phyloP scores from a whole-genome alignment of 1,139 yeast genomes.

The Petasospora fabianii region DNA sequence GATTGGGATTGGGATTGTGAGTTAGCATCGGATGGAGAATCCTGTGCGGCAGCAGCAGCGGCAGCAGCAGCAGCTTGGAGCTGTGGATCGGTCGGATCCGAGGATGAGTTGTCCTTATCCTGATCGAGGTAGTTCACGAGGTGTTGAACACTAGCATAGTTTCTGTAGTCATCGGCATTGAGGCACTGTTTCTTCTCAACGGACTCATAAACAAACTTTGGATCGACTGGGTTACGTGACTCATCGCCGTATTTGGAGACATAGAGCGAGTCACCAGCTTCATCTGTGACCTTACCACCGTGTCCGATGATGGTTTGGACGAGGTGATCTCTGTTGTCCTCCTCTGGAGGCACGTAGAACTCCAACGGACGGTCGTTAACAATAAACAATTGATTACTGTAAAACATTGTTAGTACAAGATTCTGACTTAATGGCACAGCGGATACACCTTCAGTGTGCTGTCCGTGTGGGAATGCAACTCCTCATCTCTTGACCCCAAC shows the following conservation, averaged over 20 bases:
- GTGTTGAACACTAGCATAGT: conserved; percentile 17
- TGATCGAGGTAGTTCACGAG: conserved; percentile 18
- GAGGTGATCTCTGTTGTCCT: conserved; percentile 19
- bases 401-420: neutral
- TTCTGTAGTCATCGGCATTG: conserved; percentile 19
- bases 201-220: conserved; percentile 27
- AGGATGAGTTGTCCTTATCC: no score
- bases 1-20: neutral
- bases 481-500: no score
- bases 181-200: conserved; percentile 19
- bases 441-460: no score
- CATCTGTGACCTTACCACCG: conserved; percentile 26
- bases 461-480: no score
- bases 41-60: conserved; percentile 2
- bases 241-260: conserved; percentile 21
- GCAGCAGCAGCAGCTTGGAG: conserved; percentile 5
- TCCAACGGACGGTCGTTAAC: conserved; percentile 13
- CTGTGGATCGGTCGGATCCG: no score
- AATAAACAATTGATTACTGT: conserved; percentile 8
- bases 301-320: conserved; percentile 15
- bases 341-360: conserved; percentile 24
- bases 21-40: neutral
- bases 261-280: conserved; percentile 12
- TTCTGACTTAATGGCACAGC: no score
- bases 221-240: conserved; percentile 20